Evolutionary conservation across 371 early-diverging fungal genomes (phyloP), one percentile per base, ranked within the genome.

Genomic region (Mucor lusitanicus): DNA sequence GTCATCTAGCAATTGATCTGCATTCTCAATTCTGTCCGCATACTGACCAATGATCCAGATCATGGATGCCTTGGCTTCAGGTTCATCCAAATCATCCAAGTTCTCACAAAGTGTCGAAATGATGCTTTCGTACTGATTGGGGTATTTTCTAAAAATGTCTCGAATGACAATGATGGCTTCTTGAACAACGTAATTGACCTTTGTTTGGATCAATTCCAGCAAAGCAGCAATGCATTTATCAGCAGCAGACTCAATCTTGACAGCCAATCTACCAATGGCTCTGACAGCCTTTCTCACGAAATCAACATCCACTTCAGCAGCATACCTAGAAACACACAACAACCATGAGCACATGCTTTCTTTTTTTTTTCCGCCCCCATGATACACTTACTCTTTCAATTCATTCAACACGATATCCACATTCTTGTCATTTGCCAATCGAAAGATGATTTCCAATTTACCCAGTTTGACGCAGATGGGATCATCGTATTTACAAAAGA

Each of bases 11-110:
- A 97, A 74, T 59, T 91, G 94, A 72, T 87, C 89, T 1, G 97
- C 91, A 79, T 96, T 95, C 44, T 94, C 94, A 67, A 97, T 95
- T 48, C 94, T 82, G 63, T 96, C 95, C 3, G 95, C 94, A 78
- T 98, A 96, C 77, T 97, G 94, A 11, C 99, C 99, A 71, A 97
- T 88, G 63, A 98, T 96, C 99, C 99, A 98, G 63, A 97, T 92
- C 84, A 97, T 82, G 1, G 98, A 92, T 2, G 97, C 95, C 73
- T 94, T 95, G 44, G 99, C 97, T 60, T 97, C 97, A 13, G 96
- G 92, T 68, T 97, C 97, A 79, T 97, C 97, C 62, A 97, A 70
- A 48, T 81, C 86, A 68, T 96, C 96, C 59, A 97, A 76, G 78
- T 95, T 92, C 63, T 95, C 92, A 78, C 96, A 96, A 28, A 98